phyloP scores from a whole-genome alignment of 306 rosid genomes.

The Malus orientalis region DNA sequence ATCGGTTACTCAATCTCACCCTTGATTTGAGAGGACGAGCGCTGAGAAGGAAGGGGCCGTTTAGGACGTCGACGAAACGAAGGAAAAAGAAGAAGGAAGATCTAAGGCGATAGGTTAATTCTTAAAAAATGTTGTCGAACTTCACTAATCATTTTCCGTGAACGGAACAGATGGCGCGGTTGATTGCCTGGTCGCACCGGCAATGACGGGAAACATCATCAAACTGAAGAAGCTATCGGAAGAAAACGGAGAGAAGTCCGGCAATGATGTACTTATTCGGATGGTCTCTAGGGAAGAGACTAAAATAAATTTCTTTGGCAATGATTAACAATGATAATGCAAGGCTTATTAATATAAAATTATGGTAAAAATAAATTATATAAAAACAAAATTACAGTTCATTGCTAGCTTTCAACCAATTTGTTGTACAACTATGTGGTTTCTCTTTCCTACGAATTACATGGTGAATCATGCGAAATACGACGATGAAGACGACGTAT shows the following conservation, averaged over 20 bases:
- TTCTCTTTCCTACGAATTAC: conserved; percentile 25
- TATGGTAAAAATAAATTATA: not conserved
- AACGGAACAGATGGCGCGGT: too few relatives aligned
- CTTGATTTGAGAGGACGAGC: too few relatives aligned
- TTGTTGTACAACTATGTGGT: conserved; percentile 26
- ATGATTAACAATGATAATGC: too few relatives aligned
- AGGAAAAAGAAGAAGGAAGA: not conserved
- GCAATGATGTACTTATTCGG: too few relatives aligned
- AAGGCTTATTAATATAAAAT: not conserved
- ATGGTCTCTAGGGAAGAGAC: not conserved
- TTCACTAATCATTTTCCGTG: too few relatives aligned
- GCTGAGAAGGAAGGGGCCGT: not conserved
- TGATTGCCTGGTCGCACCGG: too few relatives aligned
- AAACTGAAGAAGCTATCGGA: not conserved
- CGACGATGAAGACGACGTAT: conserved; percentile 89
- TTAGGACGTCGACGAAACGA: not conserved
- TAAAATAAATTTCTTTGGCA: not conserved
- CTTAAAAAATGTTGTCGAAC: too few relatives aligned
- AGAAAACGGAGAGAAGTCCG: not conserved
- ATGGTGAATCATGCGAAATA: conserved; percentile 75
- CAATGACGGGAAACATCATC: too few relatives aligned
- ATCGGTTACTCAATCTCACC: not conserved
- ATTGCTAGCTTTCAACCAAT: conserved; percentile 13
- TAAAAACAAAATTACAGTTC: too few relatives aligned
- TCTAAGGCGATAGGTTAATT: not conserved